Percentiles rank a stretch among this genome's conserved stretches.
phyloP scores from a whole-genome alignment of 805 yeast genomes.

The Yamadazyma phyllophila region DNA sequence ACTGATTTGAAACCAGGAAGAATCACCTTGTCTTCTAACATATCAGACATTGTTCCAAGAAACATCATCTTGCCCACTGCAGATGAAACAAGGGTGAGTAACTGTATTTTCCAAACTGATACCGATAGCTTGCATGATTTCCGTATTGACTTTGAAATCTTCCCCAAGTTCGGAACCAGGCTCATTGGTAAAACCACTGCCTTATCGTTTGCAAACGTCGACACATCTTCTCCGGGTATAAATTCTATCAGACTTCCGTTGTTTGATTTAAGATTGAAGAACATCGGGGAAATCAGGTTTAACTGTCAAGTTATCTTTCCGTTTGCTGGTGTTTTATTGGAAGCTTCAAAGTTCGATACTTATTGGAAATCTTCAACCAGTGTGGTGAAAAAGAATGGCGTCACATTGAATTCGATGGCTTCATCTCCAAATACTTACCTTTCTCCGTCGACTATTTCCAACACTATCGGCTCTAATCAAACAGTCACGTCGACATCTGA shows the following conservation, averaged over 20 bases:
- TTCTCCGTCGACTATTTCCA: constrained; percentile 30
- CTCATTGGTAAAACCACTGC: constrained; percentile 87
- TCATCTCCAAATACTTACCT: constrained; percentile 39
- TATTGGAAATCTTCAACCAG: constrained; percentile 91
- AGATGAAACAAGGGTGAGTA: constrained; percentile 49
- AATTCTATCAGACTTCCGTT: constrained; percentile 60
- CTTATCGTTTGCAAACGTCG: constrained; percentile 48
- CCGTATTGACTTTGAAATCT: constrained; percentile 80
- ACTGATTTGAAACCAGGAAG: constrained; percentile 66
- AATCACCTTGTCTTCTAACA: constrained; percentile 73
- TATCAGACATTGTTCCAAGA: constrained; percentile 83
- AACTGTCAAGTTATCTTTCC: constrained; percentile 84
- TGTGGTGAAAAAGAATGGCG: constrained; percentile 32
- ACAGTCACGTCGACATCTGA: constrained; percentile 18
- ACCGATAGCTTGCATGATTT: constrained; percentile 61
- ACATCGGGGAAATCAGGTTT: constrained; percentile 77
- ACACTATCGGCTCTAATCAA: constrained; percentile 13
- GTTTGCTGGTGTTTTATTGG: constrained; percentile 79
- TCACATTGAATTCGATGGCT: constrained; percentile 2
- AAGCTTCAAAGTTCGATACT: constrained; percentile 89
- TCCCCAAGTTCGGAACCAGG: constrained; percentile 93
- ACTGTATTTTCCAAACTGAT: constrained; percentile 80
- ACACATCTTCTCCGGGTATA: constrained; percentile 40
- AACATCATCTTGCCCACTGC: constrained; percentile 77
- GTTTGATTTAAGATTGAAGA: constrained; percentile 75